Conservation (phyloP, 371 early-diverging fungal genomes). For the Mucor saturninus region DNA sequence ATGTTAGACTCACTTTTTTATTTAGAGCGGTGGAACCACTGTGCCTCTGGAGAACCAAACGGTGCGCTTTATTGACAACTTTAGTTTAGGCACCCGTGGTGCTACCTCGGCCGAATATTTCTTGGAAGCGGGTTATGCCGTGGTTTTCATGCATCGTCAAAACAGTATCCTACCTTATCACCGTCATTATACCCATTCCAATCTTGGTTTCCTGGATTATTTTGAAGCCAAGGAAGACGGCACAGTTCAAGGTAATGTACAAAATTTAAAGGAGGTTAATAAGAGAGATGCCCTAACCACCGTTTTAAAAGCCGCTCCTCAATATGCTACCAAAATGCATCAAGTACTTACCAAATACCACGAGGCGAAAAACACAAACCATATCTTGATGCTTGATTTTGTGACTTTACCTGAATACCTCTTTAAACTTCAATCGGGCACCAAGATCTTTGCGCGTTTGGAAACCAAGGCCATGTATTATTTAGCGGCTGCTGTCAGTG, state of each 20-base stretch:
- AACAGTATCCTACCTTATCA: slow-evolving; percentile 92
- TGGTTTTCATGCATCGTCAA: slow-evolving; percentile 95
- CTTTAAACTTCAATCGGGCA: slow-evolving; percentile 81
- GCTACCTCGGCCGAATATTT: slow-evolving; percentile 96
- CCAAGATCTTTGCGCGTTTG: slow-evolving; percentile 69
- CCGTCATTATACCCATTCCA: slow-evolving; percentile 86
- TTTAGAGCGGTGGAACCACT: slow-evolving; percentile 94
- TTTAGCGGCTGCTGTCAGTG: slow-evolving; percentile 97
- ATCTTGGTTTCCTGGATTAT: slow-evolving; percentile 80
- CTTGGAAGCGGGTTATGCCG: slow-evolving; percentile 90
- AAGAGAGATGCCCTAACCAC: too few species aligned
- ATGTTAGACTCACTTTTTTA: neutral
- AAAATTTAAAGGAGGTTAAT: too few species aligned
- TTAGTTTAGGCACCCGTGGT: slow-evolving; percentile 96
- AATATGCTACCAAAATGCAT: slow-evolving; percentile 69
- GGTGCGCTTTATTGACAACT: slow-evolving; percentile 99
- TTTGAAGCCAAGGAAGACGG: slow-evolving; percentile 66
- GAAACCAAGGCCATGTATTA: slow-evolving; percentile 87
- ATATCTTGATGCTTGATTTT: slow-evolving; percentile 83
- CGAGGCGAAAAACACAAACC: slow-evolving; percentile 63
- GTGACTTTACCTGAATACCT: slow-evolving; percentile 94
- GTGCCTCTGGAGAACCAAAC: slow-evolving; percentile 96
- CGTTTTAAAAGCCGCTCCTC: slow-evolving; percentile 51
- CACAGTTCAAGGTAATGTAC: slow-evolving; percentile 52
- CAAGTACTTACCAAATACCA: slow-evolving; percentile 59